A percentile compares a stretch with the other conserved stretches of the same genome.
phyloP scores from a whole-genome alignment of 148 eudicot species.

The Simmondsia chinensis region DNA sequence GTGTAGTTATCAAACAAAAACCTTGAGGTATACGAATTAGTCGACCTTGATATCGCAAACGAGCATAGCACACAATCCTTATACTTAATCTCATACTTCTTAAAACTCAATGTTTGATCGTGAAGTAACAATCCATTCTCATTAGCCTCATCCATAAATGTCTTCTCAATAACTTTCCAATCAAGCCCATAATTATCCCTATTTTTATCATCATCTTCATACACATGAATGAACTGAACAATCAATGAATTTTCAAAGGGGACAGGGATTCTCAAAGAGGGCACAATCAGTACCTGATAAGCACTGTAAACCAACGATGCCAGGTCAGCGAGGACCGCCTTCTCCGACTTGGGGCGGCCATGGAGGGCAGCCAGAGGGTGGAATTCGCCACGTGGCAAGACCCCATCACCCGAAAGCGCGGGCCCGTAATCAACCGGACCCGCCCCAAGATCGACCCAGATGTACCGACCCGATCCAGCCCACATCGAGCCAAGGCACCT shows the following conservation, averaged over 20 bases:
- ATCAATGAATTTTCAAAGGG: slow-evolving; percentile 60
- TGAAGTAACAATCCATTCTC: slow-evolving; percentile 56
- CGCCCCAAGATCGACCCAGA: slow-evolving; percentile 85
- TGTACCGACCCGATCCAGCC: slow-evolving; percentile 53
- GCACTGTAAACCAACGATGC: slow-evolving; percentile 87
- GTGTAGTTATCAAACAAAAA: slow-evolving; percentile 92
- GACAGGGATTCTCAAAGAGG: slow-evolving; percentile 82
- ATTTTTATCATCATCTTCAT: slow-evolving; percentile 13
- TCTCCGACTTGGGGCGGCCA: slow-evolving; percentile 58
- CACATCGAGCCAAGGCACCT: slow-evolving; percentile 63
- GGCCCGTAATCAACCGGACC: slow-evolving; percentile 98
- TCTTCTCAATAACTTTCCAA: slow-evolving; percentile 57
- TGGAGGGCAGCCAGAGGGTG: slow-evolving; percentile 70
- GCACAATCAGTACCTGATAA: slow-evolving; percentile 75
- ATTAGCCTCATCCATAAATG: slow-evolving; percentile 51
- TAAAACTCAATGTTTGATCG: slow-evolving; percentile 68
- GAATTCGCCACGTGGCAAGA: slow-evolving; percentile 68
- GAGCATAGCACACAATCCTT: slow-evolving; percentile 72
- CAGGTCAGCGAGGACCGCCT: slow-evolving; percentile 60
- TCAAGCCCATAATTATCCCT: slow-evolving; percentile 47
- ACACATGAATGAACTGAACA: slow-evolving; percentile 69
- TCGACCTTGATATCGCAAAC: slow-evolving; percentile 60
- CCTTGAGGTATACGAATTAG: slow-evolving; percentile 76
- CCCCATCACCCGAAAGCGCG: slow-evolving; percentile 80
- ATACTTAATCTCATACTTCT: slow-evolving; percentile 50